Percentiles rank a stretch among this genome's conserved stretches.
Evolutionary conservation across 495 filamentous ascomycete genomes (phyloP).

Genomic region (Immersiella caudata): DNA sequence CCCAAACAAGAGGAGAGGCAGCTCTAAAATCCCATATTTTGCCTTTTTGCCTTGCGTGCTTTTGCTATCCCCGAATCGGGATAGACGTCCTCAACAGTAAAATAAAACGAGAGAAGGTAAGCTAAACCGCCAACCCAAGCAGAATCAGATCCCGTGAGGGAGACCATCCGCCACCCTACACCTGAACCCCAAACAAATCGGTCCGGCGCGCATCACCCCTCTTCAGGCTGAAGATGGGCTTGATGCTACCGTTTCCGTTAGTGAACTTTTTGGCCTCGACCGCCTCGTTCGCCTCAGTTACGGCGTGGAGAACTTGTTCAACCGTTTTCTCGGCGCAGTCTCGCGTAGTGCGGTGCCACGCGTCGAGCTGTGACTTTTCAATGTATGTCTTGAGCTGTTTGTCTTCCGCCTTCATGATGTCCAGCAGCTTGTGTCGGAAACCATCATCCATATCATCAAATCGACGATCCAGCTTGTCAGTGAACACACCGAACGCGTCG

Average conservation of each 20-base stretch:
- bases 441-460: constrained; percentile 51
- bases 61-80: neutral
- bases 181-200: constrained; percentile 1
- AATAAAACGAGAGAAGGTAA: neutral
- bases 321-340: constrained; percentile 39
- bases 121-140: neutral
- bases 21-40: neutral
- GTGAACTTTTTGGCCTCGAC: neutral
- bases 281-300: neutral
- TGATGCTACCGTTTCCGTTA: neutral
- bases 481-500: constrained; percentile 56
- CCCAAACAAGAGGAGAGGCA: neutral
- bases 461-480: constrained; percentile 55
- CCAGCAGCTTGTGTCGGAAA: constrained; percentile 54
- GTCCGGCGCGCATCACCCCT: neutral
- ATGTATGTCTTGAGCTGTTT: constrained; percentile 53
- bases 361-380: constrained; percentile 60
- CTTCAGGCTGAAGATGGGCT: neutral
- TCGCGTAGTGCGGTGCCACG: constrained; percentile 50
- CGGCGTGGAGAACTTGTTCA: neutral
- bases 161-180: neutral
- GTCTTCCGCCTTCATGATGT: constrained; percentile 60
- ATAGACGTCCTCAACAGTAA: neutral
- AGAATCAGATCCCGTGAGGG: neutral
- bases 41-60: neutral